These are phyloP conservation scores for Arthromyces matolae DNA, from an alignment of 768 basidiomycete genomes.

Conservation along the genomic window DNA sequence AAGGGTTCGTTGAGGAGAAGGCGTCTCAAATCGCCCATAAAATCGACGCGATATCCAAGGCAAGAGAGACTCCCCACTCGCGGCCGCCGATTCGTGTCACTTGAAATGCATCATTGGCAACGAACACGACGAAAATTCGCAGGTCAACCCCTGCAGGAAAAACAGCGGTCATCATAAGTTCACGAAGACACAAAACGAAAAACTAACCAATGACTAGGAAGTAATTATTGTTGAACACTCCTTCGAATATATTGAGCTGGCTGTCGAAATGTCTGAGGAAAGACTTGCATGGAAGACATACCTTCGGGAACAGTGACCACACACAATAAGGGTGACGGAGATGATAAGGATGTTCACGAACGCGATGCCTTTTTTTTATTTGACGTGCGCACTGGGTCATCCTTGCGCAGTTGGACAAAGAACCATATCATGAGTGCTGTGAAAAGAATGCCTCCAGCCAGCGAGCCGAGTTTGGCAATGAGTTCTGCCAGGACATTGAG, in stretches of 20 bases:
- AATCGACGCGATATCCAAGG: slow-evolving; percentile 81
- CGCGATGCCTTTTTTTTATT: slow-evolving; percentile 80
- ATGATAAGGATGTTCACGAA: slow-evolving; percentile 95
- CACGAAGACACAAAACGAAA: slow-evolving; percentile 27
- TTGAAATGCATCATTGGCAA: slow-evolving; percentile 89
- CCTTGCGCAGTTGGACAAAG: slow-evolving; percentile 78
- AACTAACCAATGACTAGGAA: slow-evolving; percentile 89
- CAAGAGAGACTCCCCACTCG: slow-evolving; percentile 92
- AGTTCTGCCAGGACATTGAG: slow-evolving; percentile 93
- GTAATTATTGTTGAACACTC: slow-evolving; percentile 73
- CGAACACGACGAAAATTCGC: slow-evolving; percentile 84
- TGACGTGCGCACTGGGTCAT: slow-evolving; percentile 56
- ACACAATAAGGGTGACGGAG: slow-evolving; percentile 74
- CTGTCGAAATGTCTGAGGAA: background rate
- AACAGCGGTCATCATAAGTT: background rate
- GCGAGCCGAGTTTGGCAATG: slow-evolving; percentile 87
- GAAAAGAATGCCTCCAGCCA: slow-evolving; percentile 81
- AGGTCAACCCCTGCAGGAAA: slow-evolving; percentile 68
- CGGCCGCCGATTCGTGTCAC: slow-evolving; percentile 74
- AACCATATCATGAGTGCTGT: slow-evolving; percentile 86
- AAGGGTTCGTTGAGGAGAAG: slow-evolving; percentile 74
- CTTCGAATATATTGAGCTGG: slow-evolving; percentile 74
- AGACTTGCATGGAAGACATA: slow-evolving; percentile 8
- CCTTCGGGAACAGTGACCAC: slow-evolving; percentile 48
- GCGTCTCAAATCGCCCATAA: slow-evolving; percentile 83